phyloP scores from a whole-genome alignment of 1,139 yeast genomes.

The Diutina siamensis region DNA sequence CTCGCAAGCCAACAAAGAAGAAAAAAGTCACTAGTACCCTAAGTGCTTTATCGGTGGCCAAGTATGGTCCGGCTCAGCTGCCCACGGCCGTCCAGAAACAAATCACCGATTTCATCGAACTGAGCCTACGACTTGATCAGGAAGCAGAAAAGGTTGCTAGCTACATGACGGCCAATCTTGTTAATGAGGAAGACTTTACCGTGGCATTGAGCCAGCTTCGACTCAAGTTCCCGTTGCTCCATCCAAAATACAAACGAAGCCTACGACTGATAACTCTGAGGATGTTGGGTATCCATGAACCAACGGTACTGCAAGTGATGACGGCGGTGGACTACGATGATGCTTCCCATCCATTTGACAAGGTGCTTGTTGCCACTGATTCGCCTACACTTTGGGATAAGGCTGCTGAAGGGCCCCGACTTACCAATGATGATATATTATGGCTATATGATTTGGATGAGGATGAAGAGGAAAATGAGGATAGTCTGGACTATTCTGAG shows the following conservation, averaged over 20 bases:
- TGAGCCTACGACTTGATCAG: background rate
- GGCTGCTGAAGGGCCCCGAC: background rate
- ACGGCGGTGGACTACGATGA: background rate
- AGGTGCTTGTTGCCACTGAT: background rate
- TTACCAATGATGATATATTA: background rate
- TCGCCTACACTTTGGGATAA: background rate
- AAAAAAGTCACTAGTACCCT: background rate
- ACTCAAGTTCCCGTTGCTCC: background rate
- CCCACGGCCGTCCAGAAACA: background rate
- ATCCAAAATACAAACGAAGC: slow-evolving; percentile 4
- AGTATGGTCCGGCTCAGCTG: background rate
- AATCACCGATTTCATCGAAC: slow-evolving; percentile 4
- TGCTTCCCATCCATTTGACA: background rate
- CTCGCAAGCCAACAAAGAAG: background rate
- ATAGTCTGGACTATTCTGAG: background rate
- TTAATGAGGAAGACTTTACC: background rate
- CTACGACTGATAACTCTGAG: background rate
- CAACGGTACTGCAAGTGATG: background rate
- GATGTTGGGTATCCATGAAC: background rate
- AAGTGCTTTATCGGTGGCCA: background rate
- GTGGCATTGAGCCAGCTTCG: background rate
- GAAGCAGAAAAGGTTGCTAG: background rate
- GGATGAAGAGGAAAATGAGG: background rate
- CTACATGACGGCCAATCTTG: background rate
- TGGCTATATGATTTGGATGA: slow-evolving; percentile 2